Evolutionary conservation across 1,284 basidiomycete species (phyloP).

Genomic region (Neonothopanus nambi): DNA sequence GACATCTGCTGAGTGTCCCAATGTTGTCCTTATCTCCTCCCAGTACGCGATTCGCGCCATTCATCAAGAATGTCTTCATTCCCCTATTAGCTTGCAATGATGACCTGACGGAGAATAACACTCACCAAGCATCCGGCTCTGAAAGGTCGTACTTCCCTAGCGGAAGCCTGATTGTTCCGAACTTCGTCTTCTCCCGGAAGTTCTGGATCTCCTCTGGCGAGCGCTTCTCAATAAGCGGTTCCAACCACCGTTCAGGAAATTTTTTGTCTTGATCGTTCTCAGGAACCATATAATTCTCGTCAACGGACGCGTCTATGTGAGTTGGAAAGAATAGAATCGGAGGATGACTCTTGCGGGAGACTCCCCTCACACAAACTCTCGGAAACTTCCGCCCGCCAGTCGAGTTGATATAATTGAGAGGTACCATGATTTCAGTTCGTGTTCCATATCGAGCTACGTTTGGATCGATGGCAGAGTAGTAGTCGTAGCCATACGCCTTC

Average conservation of each 20-base stretch:
- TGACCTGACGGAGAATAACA: too few species aligned
- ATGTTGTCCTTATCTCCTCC: too few species aligned
- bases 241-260: neutral
- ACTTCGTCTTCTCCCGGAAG: neutral
- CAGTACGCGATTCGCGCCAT: too few species aligned
- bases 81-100: too few species aligned
- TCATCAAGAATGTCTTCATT: too few species aligned
- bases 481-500: neutral
- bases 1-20: too few species aligned
- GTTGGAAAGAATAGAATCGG: neutral
- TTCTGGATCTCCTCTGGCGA: neutral
- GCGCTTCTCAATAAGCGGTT: neutral
- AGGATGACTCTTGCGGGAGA: neutral
- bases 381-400: neutral
- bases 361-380: neutral
- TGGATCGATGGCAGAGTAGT: neutral
- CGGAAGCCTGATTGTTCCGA: neutral
- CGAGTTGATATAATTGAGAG: neutral
- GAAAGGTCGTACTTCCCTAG: neutral
- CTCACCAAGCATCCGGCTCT: neutral
- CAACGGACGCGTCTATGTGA: neutral
- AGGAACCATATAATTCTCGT: neutral
- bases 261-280: neutral
- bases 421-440: neutral
- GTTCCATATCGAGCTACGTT: too few species aligned